Base-by-base conservation (phyloP, 2,329 filamentous ascomycete genomes). In the Colletotrichum sp. region DNA sequence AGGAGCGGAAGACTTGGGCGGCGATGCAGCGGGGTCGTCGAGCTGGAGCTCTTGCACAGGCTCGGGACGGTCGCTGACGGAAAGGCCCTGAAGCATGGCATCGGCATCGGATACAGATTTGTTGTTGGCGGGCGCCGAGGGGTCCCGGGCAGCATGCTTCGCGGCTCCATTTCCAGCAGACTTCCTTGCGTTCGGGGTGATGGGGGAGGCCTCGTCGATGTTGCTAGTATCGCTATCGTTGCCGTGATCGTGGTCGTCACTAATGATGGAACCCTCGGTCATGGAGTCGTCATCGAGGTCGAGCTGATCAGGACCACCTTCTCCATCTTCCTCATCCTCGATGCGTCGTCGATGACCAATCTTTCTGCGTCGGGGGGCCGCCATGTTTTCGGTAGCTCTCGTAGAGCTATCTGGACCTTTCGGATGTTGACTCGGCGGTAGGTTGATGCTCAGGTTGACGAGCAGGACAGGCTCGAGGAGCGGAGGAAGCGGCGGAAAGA, bases 241-340 rank as follows among this genome's bases (percentile, higher is more conserved):
- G 79, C 86, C 89, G 69, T 85, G 86, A 78, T 91, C 90, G 79
- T 91, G 87, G 73, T 93, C 92, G 75, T 93, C 92, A 81, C 89
- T 92, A 74, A 86, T 86, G 78, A 91, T 84, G 73, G 92, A 93
- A 78, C 90, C 92, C 75, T 94, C 92, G 77, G 90, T 92, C 78
- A 92, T 83, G 67, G 92, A 94, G 82, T 94, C 92, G 79, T 94
- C 92, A 78, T 93, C 91, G 52, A 90, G 82, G 64, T 93, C 91
- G 73, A 89, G 85, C 69, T 86, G 85, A 75, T 91, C 90, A 67
- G 84, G 86, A 75, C 87, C 89, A 78, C 86, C 90, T 78, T 94
- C 92, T 78, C 94, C 93, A 80, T 94, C 93, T 79, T 90, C 92
- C 82, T 94, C 93, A 80, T 94, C 92, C 83, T 92, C 92, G 78